A percentile compares a stretch with the other conserved stretches of the same genome.
Conservation (phyloP, 2,329 filamentous ascomycete species). For the Penicillium paneum region DNA sequence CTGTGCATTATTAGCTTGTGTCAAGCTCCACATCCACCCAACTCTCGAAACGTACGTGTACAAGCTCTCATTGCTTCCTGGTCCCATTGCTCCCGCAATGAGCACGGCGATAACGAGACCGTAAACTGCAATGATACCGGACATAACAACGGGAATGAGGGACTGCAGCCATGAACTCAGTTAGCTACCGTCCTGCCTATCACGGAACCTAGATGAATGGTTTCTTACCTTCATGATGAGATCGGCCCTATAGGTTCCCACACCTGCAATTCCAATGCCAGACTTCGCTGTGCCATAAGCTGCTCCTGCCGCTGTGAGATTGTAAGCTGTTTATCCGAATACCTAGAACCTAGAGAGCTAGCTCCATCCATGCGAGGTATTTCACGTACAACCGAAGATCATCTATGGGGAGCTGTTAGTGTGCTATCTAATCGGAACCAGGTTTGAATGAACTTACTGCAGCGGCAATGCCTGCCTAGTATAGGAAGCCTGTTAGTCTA, state of each 20-base stretch:
- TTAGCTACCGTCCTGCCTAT: constrained; percentile 17
- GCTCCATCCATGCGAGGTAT: constrained; percentile 8
- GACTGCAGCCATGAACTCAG: constrained; percentile 35
- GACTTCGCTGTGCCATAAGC: constrained; percentile 68
- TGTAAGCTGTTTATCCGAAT: constrained; percentile 19
- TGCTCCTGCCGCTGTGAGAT: constrained; percentile 56
- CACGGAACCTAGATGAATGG: background rate
- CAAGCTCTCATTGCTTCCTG: constrained; percentile 70
- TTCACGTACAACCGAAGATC: constrained; percentile 51
- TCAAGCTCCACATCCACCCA: constrained; percentile 13
- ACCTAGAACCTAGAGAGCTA: background rate
- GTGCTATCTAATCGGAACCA: constrained; percentile 1
- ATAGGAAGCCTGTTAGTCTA: constrained; percentile 25
- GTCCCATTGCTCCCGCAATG: constrained; percentile 83
- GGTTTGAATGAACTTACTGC: constrained; percentile 41
- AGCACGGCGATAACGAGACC: constrained; percentile 94
- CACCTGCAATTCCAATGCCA: constrained; percentile 65
- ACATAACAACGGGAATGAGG: constrained; percentile 70
- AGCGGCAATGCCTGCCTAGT: constrained; percentile 49
- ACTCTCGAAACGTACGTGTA: constrained; percentile 63
- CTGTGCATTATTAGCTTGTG: constrained; percentile 43
- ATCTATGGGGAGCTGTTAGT: constrained; percentile 41
- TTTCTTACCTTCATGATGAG: constrained; percentile 63
- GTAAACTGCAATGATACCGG: constrained; percentile 98
- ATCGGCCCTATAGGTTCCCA: constrained; percentile 64